These are phyloP conservation scores for Trypanosoma vivax DNA, from an alignment of 208 protist genomes.

Conservation along the genomic window DNA sequence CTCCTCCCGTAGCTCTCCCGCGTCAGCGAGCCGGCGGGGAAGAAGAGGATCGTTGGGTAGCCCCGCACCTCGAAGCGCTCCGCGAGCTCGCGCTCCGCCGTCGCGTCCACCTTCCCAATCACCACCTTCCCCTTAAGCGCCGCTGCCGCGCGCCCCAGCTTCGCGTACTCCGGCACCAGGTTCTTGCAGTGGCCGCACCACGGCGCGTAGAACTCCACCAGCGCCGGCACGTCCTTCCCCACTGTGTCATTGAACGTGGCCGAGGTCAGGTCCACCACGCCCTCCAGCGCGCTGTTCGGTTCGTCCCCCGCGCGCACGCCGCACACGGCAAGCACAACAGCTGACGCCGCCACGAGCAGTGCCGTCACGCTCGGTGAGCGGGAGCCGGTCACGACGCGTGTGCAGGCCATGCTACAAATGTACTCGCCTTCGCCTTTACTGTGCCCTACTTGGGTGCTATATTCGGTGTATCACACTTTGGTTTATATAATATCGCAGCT, in stretches of 20 bases:
- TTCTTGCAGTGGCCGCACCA: slow-evolving; percentile 85
- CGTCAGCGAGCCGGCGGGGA: slow-evolving; percentile 28
- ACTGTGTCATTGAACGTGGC: slow-evolving; percentile 61
- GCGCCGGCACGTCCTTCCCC: slow-evolving; percentile 34
- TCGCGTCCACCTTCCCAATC: slow-evolving; percentile 68
- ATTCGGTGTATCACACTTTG: too few relatives aligned
- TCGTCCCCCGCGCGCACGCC: slow-evolving; percentile 12
- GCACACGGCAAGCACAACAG: slow-evolving; percentile 9
- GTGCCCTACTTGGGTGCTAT: too few relatives aligned
- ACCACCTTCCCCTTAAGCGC: slow-evolving; percentile 29
- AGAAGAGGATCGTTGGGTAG: slow-evolving; percentile 70
- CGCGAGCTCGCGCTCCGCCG: slow-evolving; percentile 30
- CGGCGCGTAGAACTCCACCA: slow-evolving; percentile 90
- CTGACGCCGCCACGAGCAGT: not conserved
- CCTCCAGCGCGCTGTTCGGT: slow-evolving; percentile 23
- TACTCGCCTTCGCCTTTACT: too few relatives aligned
- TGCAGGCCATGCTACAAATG: too few relatives aligned
- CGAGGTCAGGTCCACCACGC: slow-evolving; percentile 33
- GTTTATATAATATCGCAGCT: too few relatives aligned
- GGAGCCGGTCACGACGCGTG: not conserved
- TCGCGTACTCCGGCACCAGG: slow-evolving; percentile 30
- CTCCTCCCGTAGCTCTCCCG: slow-evolving; percentile 29
- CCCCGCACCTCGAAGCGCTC: slow-evolving; percentile 29
- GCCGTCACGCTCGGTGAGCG: not conserved
- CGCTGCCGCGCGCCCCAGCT: slow-evolving; percentile 11